A percentile compares a stretch with the other conserved stretches of the same genome.
phyloP scores from a whole-genome alignment of 164 flowering plant genomes.

The Annona squamosa region DNA sequence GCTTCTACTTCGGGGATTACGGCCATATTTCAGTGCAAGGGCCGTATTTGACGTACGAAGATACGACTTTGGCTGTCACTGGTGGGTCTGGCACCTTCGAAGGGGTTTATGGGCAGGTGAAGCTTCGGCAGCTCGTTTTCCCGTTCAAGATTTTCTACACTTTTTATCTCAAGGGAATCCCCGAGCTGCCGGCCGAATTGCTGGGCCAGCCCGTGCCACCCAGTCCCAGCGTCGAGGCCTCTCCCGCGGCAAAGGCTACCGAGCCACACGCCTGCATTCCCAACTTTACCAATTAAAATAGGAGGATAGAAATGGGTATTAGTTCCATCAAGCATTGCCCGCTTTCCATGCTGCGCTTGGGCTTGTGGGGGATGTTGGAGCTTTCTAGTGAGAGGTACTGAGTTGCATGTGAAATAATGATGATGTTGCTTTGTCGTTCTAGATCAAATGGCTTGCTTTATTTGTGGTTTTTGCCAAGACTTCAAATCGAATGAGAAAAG shows the following conservation, averaged over 20 bases:
- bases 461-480: too few species aligned
- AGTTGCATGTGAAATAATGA: too few species aligned
- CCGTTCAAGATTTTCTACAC: conserved; percentile 69
- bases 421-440: too few species aligned
- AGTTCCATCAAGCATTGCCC: not conserved
- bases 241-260: conserved; percentile 60
- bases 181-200: conserved; percentile 49
- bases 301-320: too few species aligned
- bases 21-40: conserved; percentile 74
- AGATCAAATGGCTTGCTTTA: too few species aligned
- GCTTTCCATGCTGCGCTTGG: not conserved
- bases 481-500: not conserved
- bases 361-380: not conserved
- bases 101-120: conserved; percentile 57
- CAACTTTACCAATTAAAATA: conserved; percentile 22
- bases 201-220: conserved; percentile 41
- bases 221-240: conserved; percentile 40
- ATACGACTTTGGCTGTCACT: conserved; percentile 51
- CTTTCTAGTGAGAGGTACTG: too few species aligned
- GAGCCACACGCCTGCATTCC: conserved; percentile 36
- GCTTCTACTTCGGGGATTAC: conserved; percentile 71
- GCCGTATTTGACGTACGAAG: conserved; percentile 53
- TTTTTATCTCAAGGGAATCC: conserved; percentile 49
- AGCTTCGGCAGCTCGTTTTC: conserved; percentile 50
- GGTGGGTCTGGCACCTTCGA: conserved; percentile 66